Evolutionary conservation across 1,139 yeast species (phyloP).

Genomic region (Nakaseomyces uthaithaninus): DNA sequence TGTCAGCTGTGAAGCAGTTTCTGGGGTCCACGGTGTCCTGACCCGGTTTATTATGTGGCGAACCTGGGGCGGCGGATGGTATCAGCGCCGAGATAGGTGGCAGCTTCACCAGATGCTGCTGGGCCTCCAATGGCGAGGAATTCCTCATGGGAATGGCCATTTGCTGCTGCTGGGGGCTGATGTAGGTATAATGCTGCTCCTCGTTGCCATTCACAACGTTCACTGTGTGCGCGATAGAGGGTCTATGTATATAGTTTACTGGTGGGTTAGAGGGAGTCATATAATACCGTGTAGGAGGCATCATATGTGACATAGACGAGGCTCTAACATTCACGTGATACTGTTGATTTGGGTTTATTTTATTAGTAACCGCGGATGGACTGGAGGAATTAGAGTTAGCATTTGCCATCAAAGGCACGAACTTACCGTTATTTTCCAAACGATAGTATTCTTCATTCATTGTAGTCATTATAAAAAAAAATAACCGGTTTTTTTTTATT

Average conservation of each 20-base stretch:
- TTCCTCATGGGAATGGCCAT: conserved; percentile 6
- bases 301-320: too few relatives aligned
- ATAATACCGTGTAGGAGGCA: not conserved
- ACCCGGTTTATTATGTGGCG: not conserved
- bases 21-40: conserved; percentile 3
- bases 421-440: conserved; percentile 1
- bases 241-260: not conserved
- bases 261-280: not conserved
- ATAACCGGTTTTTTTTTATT: too few relatives aligned
- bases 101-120: conserved; percentile 3
- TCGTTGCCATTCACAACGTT: not conserved
- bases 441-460: conserved; percentile 1
- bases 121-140: conserved; percentile 5
- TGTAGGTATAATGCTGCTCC: conserved; percentile 3
- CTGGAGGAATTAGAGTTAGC: not conserved
- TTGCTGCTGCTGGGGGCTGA: not conserved
- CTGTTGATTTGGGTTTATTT: not conserved
- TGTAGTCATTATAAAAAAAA: not conserved
- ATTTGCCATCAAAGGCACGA: not conserved
- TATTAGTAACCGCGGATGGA: conserved; percentile 3
- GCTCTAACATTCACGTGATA: conserved; percentile 3
- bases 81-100: conserved; percentile 4
- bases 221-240: not conserved
- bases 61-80: not conserved
- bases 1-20: conserved; percentile 3